Evolutionary conservation across 129 eudicot species (phyloP), one percentile per base, ranked within the genome.

Genomic region (Tagetes patula): DNA sequence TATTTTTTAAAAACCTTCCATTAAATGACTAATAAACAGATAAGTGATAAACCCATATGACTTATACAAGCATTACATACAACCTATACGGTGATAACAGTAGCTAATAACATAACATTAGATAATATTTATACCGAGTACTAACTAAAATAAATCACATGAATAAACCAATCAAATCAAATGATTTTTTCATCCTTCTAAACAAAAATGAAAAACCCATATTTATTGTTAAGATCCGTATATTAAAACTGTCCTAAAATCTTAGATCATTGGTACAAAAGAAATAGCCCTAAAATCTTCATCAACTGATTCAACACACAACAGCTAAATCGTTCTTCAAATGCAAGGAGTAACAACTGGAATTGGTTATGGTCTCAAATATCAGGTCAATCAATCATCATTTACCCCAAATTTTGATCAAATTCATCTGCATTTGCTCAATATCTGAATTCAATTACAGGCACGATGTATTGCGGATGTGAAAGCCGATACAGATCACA

Each of bases 401-500:
- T 49, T 11, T 64, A 40, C 2, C 53, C 60, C 49, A 54, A 11
- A 65, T 48, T 32, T 32, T 48, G 32, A 34, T 70, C 36, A 50
- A 34, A 27, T 43, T 4, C 75, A 59, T 46, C 42, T 49, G 69
- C 81, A 65, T 46, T 69, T 54, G 53, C 59, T 75, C 42, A 4
- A 45, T 52, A 32, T 36, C 38, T 67, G 70, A 61, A 72, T 8
- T 20, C 75, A 4, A 6, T 46, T n/a, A 27, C 78, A 94, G 99
- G 97, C 99, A 7, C 83, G 99, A 83, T 88, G 99, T 86, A 95
- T 95, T 72, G 83, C 96, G 13, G 97, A 90, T 76, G 99, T 91
- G 8, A 95, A 91, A 80, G 97, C 99, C 2, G 97, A 95, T 75
- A 88, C 97, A 31, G 99, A 95, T 91, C 99, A 95, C 83, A 95